Evolutionary conservation across 2,329 filamentous ascomycete species (phyloP), one percentile per base, ranked within the genome.

Genomic region (Pseudonectria foliicola): DNA sequence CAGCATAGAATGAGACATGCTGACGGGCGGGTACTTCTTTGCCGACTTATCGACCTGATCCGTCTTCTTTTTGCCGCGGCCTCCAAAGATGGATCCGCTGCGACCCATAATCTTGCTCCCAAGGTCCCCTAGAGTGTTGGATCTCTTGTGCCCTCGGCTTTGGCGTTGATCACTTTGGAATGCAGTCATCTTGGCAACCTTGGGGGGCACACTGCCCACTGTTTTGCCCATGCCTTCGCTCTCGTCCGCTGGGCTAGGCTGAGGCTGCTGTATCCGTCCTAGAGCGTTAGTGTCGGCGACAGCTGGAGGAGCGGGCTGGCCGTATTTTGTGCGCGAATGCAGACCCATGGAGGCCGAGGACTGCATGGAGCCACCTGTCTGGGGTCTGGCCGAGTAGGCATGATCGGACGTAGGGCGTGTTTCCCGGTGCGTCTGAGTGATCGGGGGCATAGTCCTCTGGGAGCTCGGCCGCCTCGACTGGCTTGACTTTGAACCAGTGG

Each of bases 271-370:
- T 51, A 96, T 87, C 44, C 84, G 84, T 44, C 88, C 90, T 58
- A 95, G 85, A 4, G 77, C 88, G 59, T 92, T 95, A 34, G 88
- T 92, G 48, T 84, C 82, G 31, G 88, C 88, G 40, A 95, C 81
- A 31, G 87, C 79, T 21, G 92, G 89, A 36, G 87, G 86, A 29
- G 81, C 81, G 31, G 90, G 92, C 60, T 93, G 86, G 45, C 86
- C 86, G 59, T 96, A 95, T 31, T 57, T 62, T 32, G 38, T 85
- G 82, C 57, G 84, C 73, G 77, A 46, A 55, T 64, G 55, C 25
- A 68, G 52, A 32, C 81, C 86, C 45, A 85, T 82, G 32, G 92
- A 73, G 58, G 55, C 70, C 27, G 68, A 70, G 13, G 82, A 83
- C 39, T 78, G 73, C 70, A 90, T 78, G 3, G 88, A 92, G 32